These are phyloP conservation scores for Salvia sclarea DNA, from an alignment of 305 asterid species.

Conservation along the genomic window DNA sequence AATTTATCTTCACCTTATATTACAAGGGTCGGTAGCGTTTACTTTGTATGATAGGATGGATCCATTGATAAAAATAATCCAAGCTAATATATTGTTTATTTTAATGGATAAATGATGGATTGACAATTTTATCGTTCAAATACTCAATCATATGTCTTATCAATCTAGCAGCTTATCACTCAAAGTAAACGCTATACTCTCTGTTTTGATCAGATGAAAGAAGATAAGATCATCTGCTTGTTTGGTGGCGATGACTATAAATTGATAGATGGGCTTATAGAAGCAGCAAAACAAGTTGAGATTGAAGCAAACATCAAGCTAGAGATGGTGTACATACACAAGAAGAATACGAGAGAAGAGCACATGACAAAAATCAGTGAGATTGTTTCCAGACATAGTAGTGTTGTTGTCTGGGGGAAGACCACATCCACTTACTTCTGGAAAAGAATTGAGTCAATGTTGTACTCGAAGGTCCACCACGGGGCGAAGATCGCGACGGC, in stretches of 20 bases:
- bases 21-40: no score
- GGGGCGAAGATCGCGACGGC: constrained; percentile 35
- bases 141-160: no score
- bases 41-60: no score
- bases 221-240: constrained; percentile 54
- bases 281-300: constrained; percentile 37
- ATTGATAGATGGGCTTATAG: constrained; percentile 54
- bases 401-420: constrained; percentile 35
- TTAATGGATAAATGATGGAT: no score
- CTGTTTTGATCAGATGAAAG: constrained; percentile 31
- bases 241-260: constrained; percentile 73
- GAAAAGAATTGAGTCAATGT: constrained; percentile 77
- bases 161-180: no score
- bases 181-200: no score
- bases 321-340: constrained; percentile 75
- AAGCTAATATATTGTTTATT: no score
- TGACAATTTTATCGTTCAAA: no score
- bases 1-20: no score
- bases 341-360: constrained; percentile 45
- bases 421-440: constrained; percentile 54
- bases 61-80: no score
- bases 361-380: constrained; percentile 40
- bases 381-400: background rate
- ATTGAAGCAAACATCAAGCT: constrained; percentile 36
- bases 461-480: constrained; percentile 58